phyloP scores from a whole-genome alignment of 495 filamentous ascomycete species.

The Cercophora samala region DNA sequence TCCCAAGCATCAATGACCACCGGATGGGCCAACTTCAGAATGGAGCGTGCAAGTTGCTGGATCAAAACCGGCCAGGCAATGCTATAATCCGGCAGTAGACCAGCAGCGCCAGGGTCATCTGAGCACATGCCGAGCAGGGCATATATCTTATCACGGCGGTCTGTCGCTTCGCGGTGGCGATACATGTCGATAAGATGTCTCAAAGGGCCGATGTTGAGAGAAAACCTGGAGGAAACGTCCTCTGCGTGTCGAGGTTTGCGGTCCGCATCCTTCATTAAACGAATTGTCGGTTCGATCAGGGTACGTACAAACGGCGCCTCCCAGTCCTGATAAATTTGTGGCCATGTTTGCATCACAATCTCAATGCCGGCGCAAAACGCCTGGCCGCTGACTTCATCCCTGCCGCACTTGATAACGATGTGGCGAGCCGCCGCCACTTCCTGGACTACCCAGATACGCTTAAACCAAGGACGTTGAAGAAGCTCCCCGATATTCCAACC shows the following conservation, averaged over 20 bases:
- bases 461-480: no score
- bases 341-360: neutral
- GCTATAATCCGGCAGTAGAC: neutral
- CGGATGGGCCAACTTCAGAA: neutral
- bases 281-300: neutral
- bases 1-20: neutral
- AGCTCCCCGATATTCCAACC: no score
- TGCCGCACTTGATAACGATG: neutral
- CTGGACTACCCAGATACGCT: no score
- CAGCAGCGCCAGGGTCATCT: neutral
- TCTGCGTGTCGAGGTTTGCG: neutral
- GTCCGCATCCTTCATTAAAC: neutral
- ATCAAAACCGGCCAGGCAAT: neutral
- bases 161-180: neutral
- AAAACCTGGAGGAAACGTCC: neutral
- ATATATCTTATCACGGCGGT: neutral
- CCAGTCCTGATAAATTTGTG: neutral
- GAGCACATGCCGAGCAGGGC: neutral
- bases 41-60: neutral
- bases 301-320: neutral
- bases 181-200: neutral
- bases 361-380: neutral
- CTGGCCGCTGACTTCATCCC: neutral
- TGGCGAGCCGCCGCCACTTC: neutral
- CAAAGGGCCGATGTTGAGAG: neutral